A percentile compares a stretch with the other conserved stretches of the same genome.
Conservation (phyloP, 129 eudicot species). For the Artemisia tridentata region DNA sequence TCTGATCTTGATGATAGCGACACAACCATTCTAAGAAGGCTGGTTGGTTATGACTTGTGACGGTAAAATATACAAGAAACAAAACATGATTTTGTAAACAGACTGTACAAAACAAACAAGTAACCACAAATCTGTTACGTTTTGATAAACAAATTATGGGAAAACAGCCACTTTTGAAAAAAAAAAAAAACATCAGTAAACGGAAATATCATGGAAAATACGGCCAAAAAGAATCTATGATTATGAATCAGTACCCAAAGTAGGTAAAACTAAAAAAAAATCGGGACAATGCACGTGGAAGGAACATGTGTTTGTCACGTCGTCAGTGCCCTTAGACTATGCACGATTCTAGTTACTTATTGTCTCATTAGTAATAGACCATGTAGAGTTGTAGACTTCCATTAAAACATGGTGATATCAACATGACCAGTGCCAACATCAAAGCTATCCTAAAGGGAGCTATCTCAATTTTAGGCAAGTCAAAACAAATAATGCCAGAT, state of each 20-base stretch:
- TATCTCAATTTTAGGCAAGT: too few relatives aligned
- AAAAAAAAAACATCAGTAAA: too few relatives aligned
- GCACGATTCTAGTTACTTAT: background rate
- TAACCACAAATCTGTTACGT: too few relatives aligned
- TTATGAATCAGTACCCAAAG: conserved; percentile 11
- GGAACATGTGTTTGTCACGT: conserved; percentile 16
- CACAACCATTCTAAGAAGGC: too few relatives aligned
- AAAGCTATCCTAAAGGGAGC: background rate
- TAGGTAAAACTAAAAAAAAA: conserved; percentile 14
- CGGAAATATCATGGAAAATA: conserved; percentile 1
- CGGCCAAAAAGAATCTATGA: conserved; percentile 6
- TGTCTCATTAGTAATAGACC: conserved; percentile 6
- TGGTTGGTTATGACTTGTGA: too few relatives aligned
- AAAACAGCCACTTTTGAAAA: too few relatives aligned
- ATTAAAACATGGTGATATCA: background rate
- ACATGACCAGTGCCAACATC: background rate
- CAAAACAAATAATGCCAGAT: too few relatives aligned
- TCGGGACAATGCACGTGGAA: conserved; percentile 9
- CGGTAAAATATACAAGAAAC: too few relatives aligned
- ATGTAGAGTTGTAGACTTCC: conserved; percentile 11
- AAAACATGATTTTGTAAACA: too few relatives aligned
- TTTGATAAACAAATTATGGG: too few relatives aligned
- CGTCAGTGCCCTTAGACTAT: background rate
- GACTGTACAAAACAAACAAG: too few relatives aligned
- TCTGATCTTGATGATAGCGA: too few relatives aligned